Conservation (phyloP, 805 yeast genomes). For the Candida glaebosa region DNA sequence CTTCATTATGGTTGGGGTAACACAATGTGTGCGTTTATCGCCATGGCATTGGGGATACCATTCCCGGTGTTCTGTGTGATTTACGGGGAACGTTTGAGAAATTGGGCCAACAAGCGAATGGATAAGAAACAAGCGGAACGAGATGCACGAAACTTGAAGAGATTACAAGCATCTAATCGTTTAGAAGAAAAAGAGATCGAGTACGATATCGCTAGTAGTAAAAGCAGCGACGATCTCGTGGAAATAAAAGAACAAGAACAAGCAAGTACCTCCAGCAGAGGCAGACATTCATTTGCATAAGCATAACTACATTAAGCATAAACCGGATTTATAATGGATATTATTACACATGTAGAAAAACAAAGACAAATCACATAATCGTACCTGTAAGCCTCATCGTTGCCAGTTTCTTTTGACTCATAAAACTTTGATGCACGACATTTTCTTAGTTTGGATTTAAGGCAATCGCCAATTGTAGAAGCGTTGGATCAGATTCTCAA, state of each 20-base stretch:
- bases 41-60: constrained; percentile 59
- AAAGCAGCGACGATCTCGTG: neutral
- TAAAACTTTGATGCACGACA: too few relatives aligned
- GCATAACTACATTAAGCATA: too few relatives aligned
- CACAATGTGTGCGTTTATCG: constrained; percentile 57
- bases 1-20: constrained; percentile 73
- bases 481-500: too few relatives aligned
- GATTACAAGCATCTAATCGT: constrained; percentile 20
- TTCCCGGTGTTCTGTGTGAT: constrained; percentile 56
- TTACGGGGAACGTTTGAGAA: constrained; percentile 55
- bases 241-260: neutral
- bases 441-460: too few relatives aligned
- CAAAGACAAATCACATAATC: too few relatives aligned
- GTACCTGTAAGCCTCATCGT: too few relatives aligned
- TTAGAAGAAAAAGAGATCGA: constrained; percentile 1
- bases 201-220: neutral
- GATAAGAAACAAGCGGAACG: constrained; percentile 45
- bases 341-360: too few relatives aligned
- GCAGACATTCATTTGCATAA: too few relatives aligned
- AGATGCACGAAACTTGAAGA: constrained; percentile 40
- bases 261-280: too few relatives aligned
- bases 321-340: too few relatives aligned
- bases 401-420: too few relatives aligned
- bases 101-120: constrained; percentile 53
- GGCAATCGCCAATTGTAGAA: too few relatives aligned